Evolutionary conservation across 2,329 filamentous ascomycete species (phyloP).

Genomic region (Endothia cerciana): DNA sequence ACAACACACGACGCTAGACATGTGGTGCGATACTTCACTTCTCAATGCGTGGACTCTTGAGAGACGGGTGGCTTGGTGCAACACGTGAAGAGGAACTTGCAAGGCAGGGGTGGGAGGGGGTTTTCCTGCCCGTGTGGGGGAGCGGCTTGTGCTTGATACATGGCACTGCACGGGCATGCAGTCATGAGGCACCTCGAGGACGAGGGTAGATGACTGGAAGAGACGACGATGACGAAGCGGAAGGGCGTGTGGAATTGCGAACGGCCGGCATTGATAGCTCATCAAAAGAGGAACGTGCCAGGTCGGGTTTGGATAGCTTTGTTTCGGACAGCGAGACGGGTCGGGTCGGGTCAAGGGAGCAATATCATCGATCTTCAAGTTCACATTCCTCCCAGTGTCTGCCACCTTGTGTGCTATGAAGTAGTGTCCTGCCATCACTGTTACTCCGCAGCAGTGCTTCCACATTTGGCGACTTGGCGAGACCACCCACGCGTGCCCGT

Average conservation of each 20-base stretch:
- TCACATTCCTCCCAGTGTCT: not conserved
- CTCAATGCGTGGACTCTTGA: conserved; percentile 13
- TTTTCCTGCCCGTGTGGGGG: not conserved
- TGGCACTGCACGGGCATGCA: conserved; percentile 8
- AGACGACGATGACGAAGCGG: not conserved
- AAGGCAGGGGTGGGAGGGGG: not conserved
- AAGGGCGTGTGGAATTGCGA: not conserved
- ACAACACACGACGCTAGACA: not conserved
- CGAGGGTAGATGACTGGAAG: not conserved
- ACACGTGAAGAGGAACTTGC: not conserved
- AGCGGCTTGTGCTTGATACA: not conserved
- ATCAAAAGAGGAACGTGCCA: conserved; percentile 27
- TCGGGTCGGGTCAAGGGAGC: not conserved
- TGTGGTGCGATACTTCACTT: conserved; percentile 14
- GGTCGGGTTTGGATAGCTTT: conserved; percentile 7
- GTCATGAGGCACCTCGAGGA: not conserved
- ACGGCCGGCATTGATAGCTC: conserved; percentile 27
- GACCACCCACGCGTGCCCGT: too few relatives aligned
- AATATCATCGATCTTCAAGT: conserved; percentile 17
- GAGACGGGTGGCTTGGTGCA: conserved; percentile 25
- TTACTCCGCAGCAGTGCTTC: too few relatives aligned
- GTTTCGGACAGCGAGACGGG: too few relatives aligned
- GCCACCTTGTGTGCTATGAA: not conserved
- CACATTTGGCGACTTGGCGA: too few relatives aligned
- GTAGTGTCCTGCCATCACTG: not conserved